Base-by-base conservation (phyloP, 1,284 basidiomycete species). In the Trametes versicolor region DNA sequence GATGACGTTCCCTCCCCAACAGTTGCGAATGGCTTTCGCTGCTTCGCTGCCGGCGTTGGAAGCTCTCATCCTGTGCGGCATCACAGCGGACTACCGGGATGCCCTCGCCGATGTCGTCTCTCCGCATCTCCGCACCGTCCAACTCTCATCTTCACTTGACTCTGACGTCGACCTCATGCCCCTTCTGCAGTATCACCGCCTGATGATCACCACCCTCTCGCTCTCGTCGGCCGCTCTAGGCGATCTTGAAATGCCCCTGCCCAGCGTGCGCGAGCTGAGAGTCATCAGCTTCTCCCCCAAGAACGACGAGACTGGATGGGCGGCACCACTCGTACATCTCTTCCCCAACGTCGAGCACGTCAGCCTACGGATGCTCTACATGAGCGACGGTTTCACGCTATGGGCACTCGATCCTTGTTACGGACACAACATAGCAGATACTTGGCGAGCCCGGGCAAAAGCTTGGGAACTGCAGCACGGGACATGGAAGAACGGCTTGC, bases 311-410 rank as follows among this genome's bases (percentile, higher is more conserved):
- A 25, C 32, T 4, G 50, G 51, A 4, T 53, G 51, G 50, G 21
- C 37, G 17, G 51, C 29, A 0, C 59, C 59, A 5, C 51, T 60
- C 29, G 41, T 54, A 15, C 43, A 47, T 25, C 32, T 60, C 1
- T 60, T 54, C 21, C 59, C 59, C 0, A 23, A 47, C 23, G 59
- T 27, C 41, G 50, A 60, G 29, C 41, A 27, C 32, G 15, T 60
- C n/a, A 17, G 54, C 2, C 32, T 60, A 13, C n/a, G 19, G 17
- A 29, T 17, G 9, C 37, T 59, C 25, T 27, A 29, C 21, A 15
- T 39, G 9, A 13, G n/a, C 25, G n/a, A 39, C 15, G 58, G 32
- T n/a, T 23, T 2, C 7, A 9, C 25, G 9, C 58, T 13, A 17
- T 21, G 23, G 5, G 9, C 7, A 41, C 13, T n/a, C 23, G 21